Percentiles rank a stretch among this genome's conserved stretches.
These are phyloP conservation scores for Porphyra umbilicalis DNA, from an alignment of 31 red algal genomes.

Conservation along the genomic window DNA sequence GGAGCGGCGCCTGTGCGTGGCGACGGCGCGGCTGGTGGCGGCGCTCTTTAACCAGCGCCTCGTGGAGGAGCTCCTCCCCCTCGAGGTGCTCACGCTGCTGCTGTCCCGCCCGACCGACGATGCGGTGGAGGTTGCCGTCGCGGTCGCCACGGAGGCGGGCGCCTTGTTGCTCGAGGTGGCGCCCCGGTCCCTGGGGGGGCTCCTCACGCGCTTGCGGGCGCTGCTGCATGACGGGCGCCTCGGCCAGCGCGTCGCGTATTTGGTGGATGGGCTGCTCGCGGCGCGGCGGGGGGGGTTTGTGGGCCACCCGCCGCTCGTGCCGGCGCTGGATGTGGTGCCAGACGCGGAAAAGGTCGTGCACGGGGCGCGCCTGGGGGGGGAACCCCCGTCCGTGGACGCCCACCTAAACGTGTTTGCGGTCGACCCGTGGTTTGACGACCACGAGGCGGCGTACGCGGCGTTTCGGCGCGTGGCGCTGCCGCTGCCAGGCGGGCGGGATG, in stretches of 20 bases:
- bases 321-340: slow-evolving; percentile 52
- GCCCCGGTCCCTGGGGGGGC: slow-evolving; percentile 20
- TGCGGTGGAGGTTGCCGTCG: slow-evolving; percentile 54
- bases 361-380: slow-evolving; percentile 39
- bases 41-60: slow-evolving; percentile 65
- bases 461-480: slow-evolving; percentile 15
- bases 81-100: slow-evolving; percentile 48
- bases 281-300: slow-evolving; percentile 48
- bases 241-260: slow-evolving; percentile 29
- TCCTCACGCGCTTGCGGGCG: slow-evolving; percentile 39
- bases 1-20: slow-evolving; percentile 49
- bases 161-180: slow-evolving; percentile 23
- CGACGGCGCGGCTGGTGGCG: slow-evolving; percentile 57
- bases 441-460: slow-evolving; percentile 57
- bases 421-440: slow-evolving; percentile 57
- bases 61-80: slow-evolving; percentile 39
- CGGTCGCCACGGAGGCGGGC: slow-evolving; percentile 49
- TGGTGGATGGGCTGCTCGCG: slow-evolving; percentile 58
- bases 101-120: slow-evolving; percentile 41
- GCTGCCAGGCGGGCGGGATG: background rate
- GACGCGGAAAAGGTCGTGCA: slow-evolving; percentile 77
- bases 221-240: slow-evolving; percentile 67
- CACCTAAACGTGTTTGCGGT: slow-evolving; percentile 58
- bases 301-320: slow-evolving; percentile 22
- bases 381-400: slow-evolving; percentile 31